Base-by-base conservation (phyloP, 371 early-diverging fungal species). In the Lichtheimia corymbifera region DNA sequence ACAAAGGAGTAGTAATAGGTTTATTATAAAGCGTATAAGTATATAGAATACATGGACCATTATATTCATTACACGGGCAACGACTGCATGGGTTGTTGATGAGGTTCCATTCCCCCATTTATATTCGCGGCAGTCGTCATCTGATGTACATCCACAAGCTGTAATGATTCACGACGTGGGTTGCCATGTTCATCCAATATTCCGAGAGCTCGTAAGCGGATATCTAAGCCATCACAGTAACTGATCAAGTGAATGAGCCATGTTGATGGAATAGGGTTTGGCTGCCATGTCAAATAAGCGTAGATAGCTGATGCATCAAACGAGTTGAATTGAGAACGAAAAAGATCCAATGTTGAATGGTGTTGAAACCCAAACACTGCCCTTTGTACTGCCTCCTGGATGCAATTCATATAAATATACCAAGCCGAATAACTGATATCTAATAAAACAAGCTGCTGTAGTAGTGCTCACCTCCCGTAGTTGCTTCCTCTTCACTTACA, bases 211-310 rank as follows among this genome's bases (percentile, higher is more conserved):
- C 77, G 67, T 50, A 77, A 51, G 2, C 74, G 69, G 22, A 77
- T 67, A 50, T 77, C 77, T 2, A 77, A 64, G 0, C 77, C 77
- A 58, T 77, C 77, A 0, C 70, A 68, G 14, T 73, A 77, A 55
- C 69, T 62, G 51, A 69, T 64, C 20, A 73, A 18, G 62, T 59
- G 64, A 66, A 74, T 67, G 2, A 73, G n/a, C 66, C 71, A 71
- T 42, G 66, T 56, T 5, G 30, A 22, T 0, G 68, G 67, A 1
- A 76, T 40, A 4, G 73, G 70, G 24, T 68, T 66, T 0, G 74
- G 72, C 25, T 77, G 77, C 64, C 72, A 70, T 12, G 58, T 65
- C n/a, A 77, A 53, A 28, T 66, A 73, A 45, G 68, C 64, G 35
- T 75, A 72, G 0, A 62, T 50, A 13, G 55, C 24, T 15, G 54